These are phyloP conservation scores for Hamigera avellanea DNA, from an alignment of 495 filamentous ascomycete genomes.

Conservation along the genomic window DNA sequence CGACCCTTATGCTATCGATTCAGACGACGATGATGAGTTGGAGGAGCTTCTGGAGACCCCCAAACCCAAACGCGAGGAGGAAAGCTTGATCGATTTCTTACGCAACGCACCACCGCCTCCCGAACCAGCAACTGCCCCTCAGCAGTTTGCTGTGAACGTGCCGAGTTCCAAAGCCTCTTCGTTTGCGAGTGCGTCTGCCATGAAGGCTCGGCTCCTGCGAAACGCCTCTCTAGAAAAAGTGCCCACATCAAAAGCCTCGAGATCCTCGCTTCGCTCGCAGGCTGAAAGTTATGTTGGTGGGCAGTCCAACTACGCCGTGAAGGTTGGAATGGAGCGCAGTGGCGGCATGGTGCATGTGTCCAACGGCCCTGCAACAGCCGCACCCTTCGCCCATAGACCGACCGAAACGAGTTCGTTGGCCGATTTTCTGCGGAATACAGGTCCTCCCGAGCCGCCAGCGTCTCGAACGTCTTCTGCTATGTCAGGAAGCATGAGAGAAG, in stretches of 20 bases:
- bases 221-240: constrained; percentile 14
- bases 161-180: not conserved
- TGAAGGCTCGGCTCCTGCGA: constrained; percentile 54
- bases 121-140: constrained; percentile 28
- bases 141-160: not conserved
- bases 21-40: constrained; percentile 66
- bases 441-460: constrained; percentile 43
- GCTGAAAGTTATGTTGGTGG: constrained; percentile 9
- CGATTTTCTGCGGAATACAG: constrained; percentile 67
- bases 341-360: constrained; percentile 13
- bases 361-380: too few species aligned
- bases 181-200: constrained; percentile 19
- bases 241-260: constrained; percentile 19
- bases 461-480: constrained; percentile 5
- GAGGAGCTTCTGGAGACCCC: constrained; percentile 51
- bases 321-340: constrained; percentile 27
- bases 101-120: constrained; percentile 67
- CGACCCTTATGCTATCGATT: constrained; percentile 88
- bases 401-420: constrained; percentile 62
- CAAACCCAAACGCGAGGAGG: constrained; percentile 39
- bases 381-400: too few species aligned
- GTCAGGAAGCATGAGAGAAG: not conserved
- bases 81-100: constrained; percentile 82
- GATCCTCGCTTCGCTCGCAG: constrained; percentile 22
- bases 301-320: constrained; percentile 27